Evolutionary conservation across 129 eudicot genomes (phyloP).

Genomic region (Saposhnikovia divaricata): DNA sequence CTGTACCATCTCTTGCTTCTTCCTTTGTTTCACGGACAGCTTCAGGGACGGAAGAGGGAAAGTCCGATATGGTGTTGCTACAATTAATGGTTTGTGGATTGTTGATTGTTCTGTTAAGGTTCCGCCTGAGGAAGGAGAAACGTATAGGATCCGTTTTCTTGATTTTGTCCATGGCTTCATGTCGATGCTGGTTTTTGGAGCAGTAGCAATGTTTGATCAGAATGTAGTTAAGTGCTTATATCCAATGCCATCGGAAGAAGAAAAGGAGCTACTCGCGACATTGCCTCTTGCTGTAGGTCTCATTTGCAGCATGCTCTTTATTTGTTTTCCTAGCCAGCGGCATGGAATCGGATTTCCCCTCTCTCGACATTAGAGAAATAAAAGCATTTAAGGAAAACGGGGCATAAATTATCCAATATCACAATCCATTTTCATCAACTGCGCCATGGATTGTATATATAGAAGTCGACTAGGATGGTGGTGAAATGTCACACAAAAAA

Average conservation of each 20-base stretch:
- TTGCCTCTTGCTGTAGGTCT: slow-evolving; percentile 57
- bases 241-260: slow-evolving; percentile 52
- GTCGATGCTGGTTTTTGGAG: slow-evolving; percentile 50
- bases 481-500: not conserved
- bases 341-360: slow-evolving; percentile 84
- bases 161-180: slow-evolving; percentile 65
- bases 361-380: slow-evolving; percentile 17
- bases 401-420: not conserved
- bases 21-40: slow-evolving; percentile 59
- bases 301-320: slow-evolving; percentile 54
- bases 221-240: slow-evolving; percentile 54
- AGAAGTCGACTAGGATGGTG: not conserved
- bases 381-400: not conserved
- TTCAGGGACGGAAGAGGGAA: slow-evolving; percentile 56
- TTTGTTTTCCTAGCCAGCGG: slow-evolving; percentile 43
- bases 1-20: slow-evolving; percentile 49
- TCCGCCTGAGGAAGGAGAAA: slow-evolving; percentile 26
- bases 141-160: slow-evolving; percentile 30
- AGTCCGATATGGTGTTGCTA: slow-evolving; percentile 21
- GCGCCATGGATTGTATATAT: not conserved
- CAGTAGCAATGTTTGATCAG: slow-evolving; percentile 58
- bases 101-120: slow-evolving; percentile 41
- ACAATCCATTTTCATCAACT: not conserved
- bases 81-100: slow-evolving; percentile 46
- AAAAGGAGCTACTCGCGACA: slow-evolving; percentile 31